Conservation (phyloP, 495 filamentous ascomycete genomes). For the Aspergillus egyptiacus region DNA sequence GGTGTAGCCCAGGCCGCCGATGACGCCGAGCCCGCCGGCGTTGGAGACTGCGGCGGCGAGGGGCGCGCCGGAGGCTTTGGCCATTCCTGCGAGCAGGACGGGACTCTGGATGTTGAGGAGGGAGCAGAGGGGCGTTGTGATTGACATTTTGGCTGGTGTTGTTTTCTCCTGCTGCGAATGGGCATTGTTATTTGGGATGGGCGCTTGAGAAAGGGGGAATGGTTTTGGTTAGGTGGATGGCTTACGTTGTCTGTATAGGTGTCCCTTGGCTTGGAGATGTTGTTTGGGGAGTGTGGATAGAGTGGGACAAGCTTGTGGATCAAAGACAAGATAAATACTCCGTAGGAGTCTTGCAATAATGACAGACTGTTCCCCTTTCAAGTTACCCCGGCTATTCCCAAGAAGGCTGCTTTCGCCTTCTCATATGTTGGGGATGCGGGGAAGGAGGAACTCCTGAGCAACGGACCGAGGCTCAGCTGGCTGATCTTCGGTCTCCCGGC, state of each 20-base stretch:
- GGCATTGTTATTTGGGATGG: background rate
- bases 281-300: too few relatives aligned
- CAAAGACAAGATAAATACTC: background rate
- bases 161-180: background rate
- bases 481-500: background rate
- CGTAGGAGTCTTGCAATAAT: too few relatives aligned
- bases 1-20: constrained; percentile 83
- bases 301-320: too few relatives aligned
- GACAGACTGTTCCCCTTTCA: background rate
- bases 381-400: background rate
- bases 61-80: constrained; percentile 65
- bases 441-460: constrained; percentile 14
- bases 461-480: constrained; percentile 10
- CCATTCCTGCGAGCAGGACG: constrained; percentile 86
- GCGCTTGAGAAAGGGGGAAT: background rate
- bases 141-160: constrained; percentile 32
- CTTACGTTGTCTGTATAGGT: too few relatives aligned
- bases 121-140: constrained; percentile 70
- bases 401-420: background rate
- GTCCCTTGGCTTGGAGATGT: too few relatives aligned
- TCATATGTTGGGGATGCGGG: constrained; percentile 23
- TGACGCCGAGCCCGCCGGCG: constrained; percentile 76
- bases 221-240: too few relatives aligned
- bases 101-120: constrained; percentile 75
- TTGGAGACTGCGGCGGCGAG: constrained; percentile 86